These are phyloP conservation scores for Hypoxylon crocopeplum DNA, from an alignment of 495 filamentous ascomycete species.

Conservation along the genomic window DNA sequence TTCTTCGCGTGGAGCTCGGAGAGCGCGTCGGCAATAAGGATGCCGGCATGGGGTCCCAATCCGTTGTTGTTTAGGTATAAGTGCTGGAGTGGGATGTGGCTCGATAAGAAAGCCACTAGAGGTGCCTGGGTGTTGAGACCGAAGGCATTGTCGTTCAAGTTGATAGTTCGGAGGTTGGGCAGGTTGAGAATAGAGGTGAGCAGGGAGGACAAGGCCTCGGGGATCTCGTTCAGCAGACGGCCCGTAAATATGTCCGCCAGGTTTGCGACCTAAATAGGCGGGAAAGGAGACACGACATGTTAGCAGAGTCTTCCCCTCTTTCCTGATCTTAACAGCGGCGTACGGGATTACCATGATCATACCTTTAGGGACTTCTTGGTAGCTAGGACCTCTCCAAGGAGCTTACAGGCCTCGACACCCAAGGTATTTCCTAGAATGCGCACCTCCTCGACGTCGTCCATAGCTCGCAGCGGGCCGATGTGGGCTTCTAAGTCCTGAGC, in stretches of 20 bases:
- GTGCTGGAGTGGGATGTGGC: constrained; percentile 85
- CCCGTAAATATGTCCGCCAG: constrained; percentile 97
- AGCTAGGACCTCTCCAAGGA: constrained; percentile 78
- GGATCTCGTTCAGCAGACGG: constrained; percentile 92
- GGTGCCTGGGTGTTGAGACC: constrained; percentile 88
- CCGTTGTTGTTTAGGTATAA: constrained; percentile 98
- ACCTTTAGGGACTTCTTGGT: constrained; percentile 81
- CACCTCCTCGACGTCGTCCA: constrained; percentile 81
- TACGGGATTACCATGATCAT: constrained; percentile 7
- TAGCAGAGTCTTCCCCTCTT: constrained; percentile 21
- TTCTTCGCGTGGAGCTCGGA: constrained; percentile 78
- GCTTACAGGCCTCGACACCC: constrained; percentile 83
- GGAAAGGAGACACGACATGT: constrained; percentile 7
- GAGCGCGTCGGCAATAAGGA: constrained; percentile 82
- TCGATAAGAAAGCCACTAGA: constrained; percentile 82
- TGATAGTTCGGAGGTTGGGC: constrained; percentile 83
- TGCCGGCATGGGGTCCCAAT: constrained; percentile 89
- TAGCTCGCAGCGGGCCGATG: constrained; percentile 73
- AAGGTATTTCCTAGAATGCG: constrained; percentile 88
- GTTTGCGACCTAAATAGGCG: constrained; percentile 77
- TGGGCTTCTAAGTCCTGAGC: constrained; percentile 87
- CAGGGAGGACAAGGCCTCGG: constrained; percentile 82
- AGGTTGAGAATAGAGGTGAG: constrained; percentile 85
- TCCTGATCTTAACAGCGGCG: neutral
- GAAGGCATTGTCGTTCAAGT: constrained; percentile 97